Base-by-base conservation (phyloP, 345 rosid species). In the Adansonia digitata region DNA sequence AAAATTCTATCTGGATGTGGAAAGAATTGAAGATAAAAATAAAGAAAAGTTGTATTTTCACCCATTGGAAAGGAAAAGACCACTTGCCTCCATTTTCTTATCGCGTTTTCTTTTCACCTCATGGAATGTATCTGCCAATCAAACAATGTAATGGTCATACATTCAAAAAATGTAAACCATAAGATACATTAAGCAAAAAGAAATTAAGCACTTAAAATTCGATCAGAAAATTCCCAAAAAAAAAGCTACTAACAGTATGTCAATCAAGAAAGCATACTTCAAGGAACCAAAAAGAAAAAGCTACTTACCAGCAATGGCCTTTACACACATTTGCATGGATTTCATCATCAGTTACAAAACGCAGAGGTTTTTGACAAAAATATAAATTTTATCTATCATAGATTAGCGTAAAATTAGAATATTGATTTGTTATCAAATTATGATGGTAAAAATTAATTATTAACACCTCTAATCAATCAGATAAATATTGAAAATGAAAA, bases 51-150 rank as follows among this genome's bases (percentile, higher is more conserved):
- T 12, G 13, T 71, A n/a, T 48, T 45, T 48, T 39, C 24, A 60
- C 13, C 42, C 57, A 29, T 59, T 56, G 34, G n/a, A 65, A 61
- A 46, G 40, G 53, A 68, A n/a, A 72, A 63, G 22, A 73, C 57
- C 27, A 60, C 82, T 81, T 83, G 89, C 97, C 96, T 90, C 92
- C 64, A 86, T 92, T 81, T 74, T 90, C 79, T 84, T 70, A 69
- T 90, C 90, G 27, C 78, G 85, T 74, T 85, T 92, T 71, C 88
- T 91, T 82, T 79, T 88, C 77, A 94, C 98, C 83, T 92, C 94
- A 43, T 92, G 98, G 83, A 92, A 94, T 24, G 97, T 94, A 86
- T 94, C 98, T 94, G 86, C 80, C 77, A 79, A 13, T 34, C 53
- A 71, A 74, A 43, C 9, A 48, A 72, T 27, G 22, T 22, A 42